Evolutionary conservation across 1,139 yeast genomes (phyloP), one percentile per base, ranked within the genome.

Genomic region (Taphrina deformans): DNA sequence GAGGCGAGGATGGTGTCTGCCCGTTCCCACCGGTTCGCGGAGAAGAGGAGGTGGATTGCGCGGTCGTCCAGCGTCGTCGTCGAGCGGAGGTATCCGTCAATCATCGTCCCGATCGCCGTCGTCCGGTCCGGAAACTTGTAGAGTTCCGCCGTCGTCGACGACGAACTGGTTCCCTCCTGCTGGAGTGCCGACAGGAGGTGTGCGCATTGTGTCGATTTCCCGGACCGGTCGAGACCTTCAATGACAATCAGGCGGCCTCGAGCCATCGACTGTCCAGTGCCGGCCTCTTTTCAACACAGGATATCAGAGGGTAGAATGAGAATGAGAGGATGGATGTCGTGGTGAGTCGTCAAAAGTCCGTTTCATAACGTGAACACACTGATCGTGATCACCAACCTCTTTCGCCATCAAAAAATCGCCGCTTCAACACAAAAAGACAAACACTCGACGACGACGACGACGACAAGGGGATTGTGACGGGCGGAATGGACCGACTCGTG

Each of bases 221-320:
- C 99, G 0, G 98, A 87, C 62, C 99, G 79, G 73, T 95, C 99
- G 1, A 93, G 82, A 0, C 99, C 99, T 75, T 95, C 99, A 3
- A 95, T 81, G 5, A 90, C 82, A 27, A 95, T 87, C 60, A 53
- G 38, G 7, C 48, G 45, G 33, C 58, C 58, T 38, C 58, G 29
- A 12, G 35, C 16, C 35, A 27, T 26, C 18, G 23, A 10, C 50
- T 29, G 33, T 6, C 33, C 9, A 10, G 6, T 6, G 33, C 10
- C 33, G 12, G 16, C n/a, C 41, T 18, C 2, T n/a, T 10, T 10
- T n/a, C n/a, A n/a, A n/a, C n/a, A 5, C 27, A 18, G 2, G 50
- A 44, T 10, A 7, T 7, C 45, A 6, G 21, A 5, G 14, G 45
- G 12, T n/a, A 40, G 21, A 40, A 14, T 40, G 45, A n/a, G 5